A percentile compares a stretch with the other conserved stretches of the same genome.
phyloP scores from a whole-genome alignment of 345 rosid species.

The Gossypium thurberi region DNA sequence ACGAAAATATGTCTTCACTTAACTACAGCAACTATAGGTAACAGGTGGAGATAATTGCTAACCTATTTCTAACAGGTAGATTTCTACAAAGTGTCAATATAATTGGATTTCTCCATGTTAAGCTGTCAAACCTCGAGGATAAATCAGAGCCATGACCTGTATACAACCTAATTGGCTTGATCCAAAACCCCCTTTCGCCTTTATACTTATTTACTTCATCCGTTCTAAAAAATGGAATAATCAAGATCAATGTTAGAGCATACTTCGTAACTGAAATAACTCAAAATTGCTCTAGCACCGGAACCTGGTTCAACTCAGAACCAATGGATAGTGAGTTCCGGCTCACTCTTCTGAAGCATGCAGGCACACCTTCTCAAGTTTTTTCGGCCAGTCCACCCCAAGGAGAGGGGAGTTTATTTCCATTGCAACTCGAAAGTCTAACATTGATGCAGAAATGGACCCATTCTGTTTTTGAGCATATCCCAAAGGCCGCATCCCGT shows the following conservation, averaged over 20 bases:
- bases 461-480: constrained; percentile 13
- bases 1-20: constrained; percentile 5
- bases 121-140: constrained; percentile 11
- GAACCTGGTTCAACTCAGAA: constrained; percentile 3
- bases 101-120: constrained; percentile 14
- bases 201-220: constrained; percentile 24
- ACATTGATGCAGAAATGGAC: constrained; percentile 29
- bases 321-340: constrained; percentile 1
- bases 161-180: constrained; percentile 26
- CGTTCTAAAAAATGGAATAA: constrained; percentile 11
- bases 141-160: constrained; percentile 24
- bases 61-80: constrained; percentile 20
- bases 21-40: constrained; percentile 12
- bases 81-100: constrained; percentile 15
- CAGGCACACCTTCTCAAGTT: constrained; percentile 45
- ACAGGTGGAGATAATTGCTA: constrained; percentile 10
- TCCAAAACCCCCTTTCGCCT: constrained; percentile 20
- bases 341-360: constrained; percentile 26
- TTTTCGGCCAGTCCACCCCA: constrained; percentile 49
- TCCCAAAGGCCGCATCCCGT: constrained; percentile 18
- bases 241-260: constrained; percentile 6
- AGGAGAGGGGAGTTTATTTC: constrained; percentile 49
- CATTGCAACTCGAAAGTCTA: constrained; percentile 58
- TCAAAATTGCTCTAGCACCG: constrained; percentile 5
- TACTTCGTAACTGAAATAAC: neutral